Evolutionary conservation across 1,139 yeast species (phyloP).

Genomic region (Torulaspora pretoriensis): DNA sequence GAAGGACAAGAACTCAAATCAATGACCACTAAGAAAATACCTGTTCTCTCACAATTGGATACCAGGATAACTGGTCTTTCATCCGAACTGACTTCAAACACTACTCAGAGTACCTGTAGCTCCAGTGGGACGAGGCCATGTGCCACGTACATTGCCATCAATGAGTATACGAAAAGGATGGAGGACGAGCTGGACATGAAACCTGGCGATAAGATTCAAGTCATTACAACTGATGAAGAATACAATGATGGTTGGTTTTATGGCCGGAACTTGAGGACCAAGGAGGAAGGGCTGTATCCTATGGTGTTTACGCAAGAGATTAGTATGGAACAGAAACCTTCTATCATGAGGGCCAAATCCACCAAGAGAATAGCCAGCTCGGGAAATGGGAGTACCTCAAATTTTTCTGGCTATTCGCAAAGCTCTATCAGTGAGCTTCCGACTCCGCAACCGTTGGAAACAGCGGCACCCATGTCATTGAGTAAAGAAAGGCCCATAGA

Average conservation of each 20-base stretch:
- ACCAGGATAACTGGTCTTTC: conserved; percentile 10
- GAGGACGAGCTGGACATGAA: conserved; percentile 82
- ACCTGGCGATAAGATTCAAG: conserved; percentile 83
- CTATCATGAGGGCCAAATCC: conserved; percentile 54
- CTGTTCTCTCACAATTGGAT: conserved; percentile 15
- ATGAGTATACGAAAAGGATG: conserved; percentile 78
- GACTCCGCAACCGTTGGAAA: conserved; percentile 27
- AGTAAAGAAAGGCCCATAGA: conserved; percentile 16
- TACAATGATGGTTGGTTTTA: conserved; percentile 97
- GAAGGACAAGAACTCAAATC: background rate
- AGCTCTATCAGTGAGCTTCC: conserved; percentile 24
- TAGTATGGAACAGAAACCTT: conserved; percentile 34
- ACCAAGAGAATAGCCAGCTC: conserved; percentile 43
- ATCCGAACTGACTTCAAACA: conserved; percentile 4
- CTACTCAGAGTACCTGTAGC: conserved; percentile 8
- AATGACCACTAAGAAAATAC: conserved; percentile 9
- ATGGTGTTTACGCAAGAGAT: conserved; percentile 66
- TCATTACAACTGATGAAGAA: conserved; percentile 86
- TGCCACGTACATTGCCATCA: conserved; percentile 54
- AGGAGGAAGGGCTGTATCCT: conserved; percentile 83
- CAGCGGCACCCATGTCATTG: conserved; percentile 20
- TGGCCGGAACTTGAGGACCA: conserved; percentile 73
- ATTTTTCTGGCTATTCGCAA: conserved; percentile 16
- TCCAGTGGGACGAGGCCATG: conserved; percentile 8
- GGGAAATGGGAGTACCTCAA: conserved; percentile 19